Conservation (phyloP, 768 basidiomycete species). For the Panellus pusillus region DNA sequence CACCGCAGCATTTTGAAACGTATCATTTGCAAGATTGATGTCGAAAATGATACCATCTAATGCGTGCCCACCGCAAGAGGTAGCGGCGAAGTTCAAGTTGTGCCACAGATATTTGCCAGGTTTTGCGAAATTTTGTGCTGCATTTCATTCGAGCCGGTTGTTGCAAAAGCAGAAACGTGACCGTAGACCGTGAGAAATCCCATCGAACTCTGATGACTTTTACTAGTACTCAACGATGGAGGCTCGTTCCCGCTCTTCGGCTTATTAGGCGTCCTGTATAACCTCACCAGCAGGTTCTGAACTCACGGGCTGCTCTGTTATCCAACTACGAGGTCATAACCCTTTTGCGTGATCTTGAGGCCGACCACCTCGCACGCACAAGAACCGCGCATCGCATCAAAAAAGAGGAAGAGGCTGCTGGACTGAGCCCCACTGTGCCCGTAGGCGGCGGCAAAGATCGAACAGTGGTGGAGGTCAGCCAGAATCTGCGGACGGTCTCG, state of each 20-base stretch:
- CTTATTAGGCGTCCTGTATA: neutral
- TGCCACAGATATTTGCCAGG: too few relatives aligned
- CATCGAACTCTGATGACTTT: neutral
- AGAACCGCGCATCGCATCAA: slow-evolving; percentile 73
- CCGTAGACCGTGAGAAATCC: too few relatives aligned
- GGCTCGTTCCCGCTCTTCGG: slow-evolving; percentile 12
- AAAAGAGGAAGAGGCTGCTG: slow-evolving; percentile 69
- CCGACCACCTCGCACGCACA: slow-evolving; percentile 66
- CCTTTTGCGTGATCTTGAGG: slow-evolving; percentile 75
- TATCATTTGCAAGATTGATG: too few relatives aligned
- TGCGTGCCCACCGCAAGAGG: too few relatives aligned
- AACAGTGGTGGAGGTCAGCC: slow-evolving; percentile 58
- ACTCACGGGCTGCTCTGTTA: slow-evolving; percentile 74
- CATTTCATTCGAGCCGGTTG: too few relatives aligned
- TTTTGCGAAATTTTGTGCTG: too few relatives aligned
- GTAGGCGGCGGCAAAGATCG: slow-evolving; percentile 30
- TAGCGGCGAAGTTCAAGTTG: too few relatives aligned
- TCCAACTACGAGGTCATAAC: slow-evolving; percentile 86
- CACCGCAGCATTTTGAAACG: too few relatives aligned
- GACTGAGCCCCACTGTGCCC: slow-evolving; percentile 22
- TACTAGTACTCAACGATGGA: slow-evolving; percentile 11
- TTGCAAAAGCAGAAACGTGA: too few relatives aligned
- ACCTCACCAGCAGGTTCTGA: slow-evolving; percentile 55
- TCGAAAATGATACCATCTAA: too few relatives aligned
- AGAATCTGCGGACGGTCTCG: slow-evolving; percentile 84